Evolutionary conservation across 2,329 filamentous ascomycete genomes (phyloP).

Genomic region (Colletotrichum sp.): DNA sequence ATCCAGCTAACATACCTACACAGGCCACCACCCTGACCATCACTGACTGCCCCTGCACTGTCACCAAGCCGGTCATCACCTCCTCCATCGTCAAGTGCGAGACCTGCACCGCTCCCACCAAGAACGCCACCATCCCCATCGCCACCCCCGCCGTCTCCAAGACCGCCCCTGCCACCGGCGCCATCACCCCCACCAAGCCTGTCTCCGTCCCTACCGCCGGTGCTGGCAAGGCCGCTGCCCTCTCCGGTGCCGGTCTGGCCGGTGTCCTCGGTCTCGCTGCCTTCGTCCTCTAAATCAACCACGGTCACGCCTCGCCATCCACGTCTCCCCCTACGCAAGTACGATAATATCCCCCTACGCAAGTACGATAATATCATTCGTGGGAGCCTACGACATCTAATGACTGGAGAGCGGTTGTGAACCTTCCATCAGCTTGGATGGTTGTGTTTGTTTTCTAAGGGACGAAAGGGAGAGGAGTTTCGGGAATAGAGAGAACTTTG

Average conservation of each 20-base stretch:
- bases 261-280: constrained; percentile 66
- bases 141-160: constrained; percentile 30
- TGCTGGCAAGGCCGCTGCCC: constrained; percentile 60
- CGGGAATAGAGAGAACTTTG: constrained; percentile 30
- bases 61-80: constrained; percentile 63
- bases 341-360: constrained; percentile 46
- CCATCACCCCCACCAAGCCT: constrained; percentile 31
- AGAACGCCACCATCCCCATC: constrained; percentile 26
- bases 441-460: constrained; percentile 23
- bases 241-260: constrained; percentile 65
- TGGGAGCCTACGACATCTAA: constrained; percentile 41
- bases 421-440: constrained; percentile 33
- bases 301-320: constrained; percentile 37
- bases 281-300: constrained; percentile 60
- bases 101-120: constrained; percentile 42
- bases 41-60: constrained; percentile 75
- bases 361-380: constrained; percentile 47
- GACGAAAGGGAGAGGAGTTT: constrained; percentile 16
- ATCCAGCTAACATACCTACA: constrained; percentile 30
- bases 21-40: constrained; percentile 73
- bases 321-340: constrained; percentile 44
- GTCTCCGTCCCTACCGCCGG: constrained; percentile 54
- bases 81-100: constrained; percentile 58
- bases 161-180: constrained; percentile 34
- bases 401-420: constrained; percentile 40